Conservation (phyloP, 768 basidiomycete genomes). For the Mycena indigotica region DNA sequence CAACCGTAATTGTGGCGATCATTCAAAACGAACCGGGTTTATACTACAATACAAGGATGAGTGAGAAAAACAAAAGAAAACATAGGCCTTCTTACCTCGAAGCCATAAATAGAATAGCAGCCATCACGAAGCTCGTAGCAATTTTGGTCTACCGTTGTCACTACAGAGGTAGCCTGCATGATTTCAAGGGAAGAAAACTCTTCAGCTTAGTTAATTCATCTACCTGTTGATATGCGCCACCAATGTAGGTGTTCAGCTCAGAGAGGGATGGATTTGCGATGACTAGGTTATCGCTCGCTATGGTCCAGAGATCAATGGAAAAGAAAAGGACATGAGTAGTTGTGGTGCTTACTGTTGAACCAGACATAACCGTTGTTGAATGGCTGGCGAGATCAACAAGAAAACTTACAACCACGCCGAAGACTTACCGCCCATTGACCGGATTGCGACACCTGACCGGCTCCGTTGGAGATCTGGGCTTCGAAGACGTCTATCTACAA, state of each 20-base stretch:
- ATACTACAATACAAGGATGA: constrained; percentile 52
- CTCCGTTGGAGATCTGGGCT: constrained; percentile 54
- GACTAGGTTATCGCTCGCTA: constrained; percentile 53
- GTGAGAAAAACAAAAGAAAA: constrained; percentile 41
- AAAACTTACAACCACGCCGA: no score
- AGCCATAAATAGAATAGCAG: constrained; percentile 74
- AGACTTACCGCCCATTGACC: constrained; percentile 80
- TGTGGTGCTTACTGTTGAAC: no score
- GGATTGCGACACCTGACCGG: constrained; percentile 76
- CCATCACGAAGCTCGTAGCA: constrained; percentile 62
- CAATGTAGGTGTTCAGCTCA: constrained; percentile 64
- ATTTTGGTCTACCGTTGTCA: constrained; percentile 50
- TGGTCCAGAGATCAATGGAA: no score
- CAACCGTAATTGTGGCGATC: not conserved
- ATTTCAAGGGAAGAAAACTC: constrained; percentile 56
- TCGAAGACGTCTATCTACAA: constrained; percentile 80
- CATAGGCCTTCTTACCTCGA: constrained; percentile 46
- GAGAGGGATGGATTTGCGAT: constrained; percentile 59
- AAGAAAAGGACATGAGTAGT: no score
- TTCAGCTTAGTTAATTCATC: constrained; percentile 45
- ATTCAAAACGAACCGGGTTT: constrained; percentile 57
- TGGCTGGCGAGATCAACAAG: no score
- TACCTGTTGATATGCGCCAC: constrained; percentile 82
- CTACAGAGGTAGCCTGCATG: constrained; percentile 35
- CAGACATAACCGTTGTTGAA: constrained; percentile 75